phyloP scores from a whole-genome alignment of 139 green algal genomes.

The Pseudopediastrum boryanum region DNA sequence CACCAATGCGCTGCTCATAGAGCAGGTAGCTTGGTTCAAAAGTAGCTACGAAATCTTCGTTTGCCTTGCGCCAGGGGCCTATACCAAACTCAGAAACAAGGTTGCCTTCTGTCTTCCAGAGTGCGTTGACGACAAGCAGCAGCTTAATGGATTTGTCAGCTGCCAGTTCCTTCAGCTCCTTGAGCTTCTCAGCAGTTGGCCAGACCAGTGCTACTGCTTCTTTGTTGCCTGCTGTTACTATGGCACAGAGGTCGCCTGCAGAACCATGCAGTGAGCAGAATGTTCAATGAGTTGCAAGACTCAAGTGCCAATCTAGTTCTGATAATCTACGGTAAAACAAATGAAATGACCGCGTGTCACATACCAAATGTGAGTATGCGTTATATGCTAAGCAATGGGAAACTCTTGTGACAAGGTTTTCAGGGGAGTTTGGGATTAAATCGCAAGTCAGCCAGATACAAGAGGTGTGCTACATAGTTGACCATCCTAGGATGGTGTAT shows the following conservation, averaged over 20 bases:
- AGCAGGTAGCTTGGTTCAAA: constrained; percentile 36
- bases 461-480: no score
- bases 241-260: constrained; percentile 33
- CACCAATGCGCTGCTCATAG: constrained; percentile 61
- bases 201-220: constrained; percentile 31
- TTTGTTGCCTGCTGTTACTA: constrained; percentile 9
- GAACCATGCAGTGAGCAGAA: background rate
- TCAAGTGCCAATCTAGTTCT: no score
- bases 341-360: no score
- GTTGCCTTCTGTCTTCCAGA: constrained; percentile 40
- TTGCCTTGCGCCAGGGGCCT: constrained; percentile 35
- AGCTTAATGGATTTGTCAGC: constrained; percentile 14
- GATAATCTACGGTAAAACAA: no score
- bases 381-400: no score
- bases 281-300: background rate
- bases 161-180: constrained; percentile 32
- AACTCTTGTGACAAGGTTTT: no score
- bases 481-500: no score
- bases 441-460: no score
- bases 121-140: constrained; percentile 35
- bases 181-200: constrained; percentile 41
- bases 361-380: no score
- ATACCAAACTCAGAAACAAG: constrained; percentile 42
- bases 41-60: constrained; percentile 18
- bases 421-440: no score